These are phyloP conservation scores for Babesia bovis DNA, from an alignment of 169 alveolate genomes.

Conservation along the genomic window DNA sequence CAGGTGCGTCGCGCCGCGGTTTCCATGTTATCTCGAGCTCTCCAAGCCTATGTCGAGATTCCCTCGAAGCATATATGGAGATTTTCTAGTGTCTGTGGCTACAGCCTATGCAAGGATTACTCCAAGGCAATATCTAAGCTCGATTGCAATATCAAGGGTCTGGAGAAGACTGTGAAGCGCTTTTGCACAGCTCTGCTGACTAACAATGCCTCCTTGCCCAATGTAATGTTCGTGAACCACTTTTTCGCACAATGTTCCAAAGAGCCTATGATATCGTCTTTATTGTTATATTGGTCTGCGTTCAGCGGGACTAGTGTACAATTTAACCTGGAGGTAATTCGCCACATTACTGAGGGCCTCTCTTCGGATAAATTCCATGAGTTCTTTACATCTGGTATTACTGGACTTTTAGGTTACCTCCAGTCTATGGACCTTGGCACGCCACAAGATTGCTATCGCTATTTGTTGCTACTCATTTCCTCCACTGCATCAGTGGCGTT, in stretches of 20 bases:
- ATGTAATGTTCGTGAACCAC: slow-evolving; percentile 25
- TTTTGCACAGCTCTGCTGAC: slow-evolving; percentile 18
- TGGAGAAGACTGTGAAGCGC: slow-evolving; percentile 22
- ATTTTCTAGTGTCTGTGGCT: slow-evolving; percentile 18
- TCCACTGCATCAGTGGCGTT: background rate
- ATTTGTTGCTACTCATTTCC: slow-evolving; percentile 1
- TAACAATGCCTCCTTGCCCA: slow-evolving; percentile 12
- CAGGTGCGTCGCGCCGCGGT: slow-evolving; percentile 23
- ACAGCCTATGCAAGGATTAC: slow-evolving; percentile 1
- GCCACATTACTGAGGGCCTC: background rate
- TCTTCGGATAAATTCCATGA: background rate
- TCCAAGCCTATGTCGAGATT: slow-evolving; percentile 7
- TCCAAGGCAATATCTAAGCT: background rate
- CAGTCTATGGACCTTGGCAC: background rate
- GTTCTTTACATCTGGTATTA: background rate
- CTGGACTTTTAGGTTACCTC: background rate
- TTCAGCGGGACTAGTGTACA: slow-evolving; percentile 22
- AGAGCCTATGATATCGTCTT: slow-evolving; percentile 15
- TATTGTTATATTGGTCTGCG: background rate
- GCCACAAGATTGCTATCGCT: background rate
- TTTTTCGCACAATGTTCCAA: slow-evolving; percentile 4
- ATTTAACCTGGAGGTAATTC: slow-evolving; percentile 5
- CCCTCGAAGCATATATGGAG: slow-evolving; percentile 5
- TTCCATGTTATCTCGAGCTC: slow-evolving; percentile 5
- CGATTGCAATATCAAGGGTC: slow-evolving; percentile 6